A percentile compares a stretch with the other conserved stretches of the same genome.
Evolutionary conservation across 208 protist genomes (phyloP).

Genomic region (Acanthamoeba lugdunensis): DNA sequence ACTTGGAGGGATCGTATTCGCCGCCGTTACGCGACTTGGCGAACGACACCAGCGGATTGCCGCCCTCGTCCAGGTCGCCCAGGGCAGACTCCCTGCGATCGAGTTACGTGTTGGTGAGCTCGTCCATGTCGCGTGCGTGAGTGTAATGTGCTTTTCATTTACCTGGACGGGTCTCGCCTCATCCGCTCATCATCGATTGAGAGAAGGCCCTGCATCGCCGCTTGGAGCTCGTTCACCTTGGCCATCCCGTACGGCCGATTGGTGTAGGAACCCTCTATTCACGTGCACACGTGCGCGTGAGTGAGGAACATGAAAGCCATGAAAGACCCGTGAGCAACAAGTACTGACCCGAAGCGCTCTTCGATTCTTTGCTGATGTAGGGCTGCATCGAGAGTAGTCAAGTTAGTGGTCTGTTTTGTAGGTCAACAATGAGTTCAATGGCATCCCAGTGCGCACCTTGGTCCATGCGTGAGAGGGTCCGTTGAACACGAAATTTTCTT

Average conservation of each 20-base stretch:
- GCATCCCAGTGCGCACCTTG: not conserved
- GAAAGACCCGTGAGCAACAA: not conserved
- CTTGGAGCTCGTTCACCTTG: conserved; percentile 19
- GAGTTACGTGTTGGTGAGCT: not conserved
- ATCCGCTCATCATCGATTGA: conserved; percentile 29
- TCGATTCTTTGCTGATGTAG: not conserved
- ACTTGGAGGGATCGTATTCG: conserved; percentile 72
- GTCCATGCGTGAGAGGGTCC: conserved; percentile 29
- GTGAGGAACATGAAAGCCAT: not conserved
- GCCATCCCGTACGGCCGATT: conserved; percentile 27
- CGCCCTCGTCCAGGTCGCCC: not conserved
- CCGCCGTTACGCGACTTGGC: conserved; percentile 61
- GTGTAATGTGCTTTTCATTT: not conserved
- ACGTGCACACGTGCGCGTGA: too few species aligned
- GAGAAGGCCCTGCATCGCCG: conserved; percentile 45
- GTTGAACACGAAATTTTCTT: conserved; percentile 45
- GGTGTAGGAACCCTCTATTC: not conserved
- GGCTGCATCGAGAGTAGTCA: not conserved
- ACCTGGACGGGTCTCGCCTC: conserved; percentile 2
- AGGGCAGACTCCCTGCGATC: not conserved
- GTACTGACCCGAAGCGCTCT: not conserved
- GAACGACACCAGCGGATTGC: conserved; percentile 38
- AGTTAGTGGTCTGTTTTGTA: not conserved
- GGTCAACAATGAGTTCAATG: not conserved
- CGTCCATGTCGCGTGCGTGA: not conserved